phyloP scores from a whole-genome alignment of 1,284 basidiomycete species.

The Apiotrichum gamsii region DNA sequence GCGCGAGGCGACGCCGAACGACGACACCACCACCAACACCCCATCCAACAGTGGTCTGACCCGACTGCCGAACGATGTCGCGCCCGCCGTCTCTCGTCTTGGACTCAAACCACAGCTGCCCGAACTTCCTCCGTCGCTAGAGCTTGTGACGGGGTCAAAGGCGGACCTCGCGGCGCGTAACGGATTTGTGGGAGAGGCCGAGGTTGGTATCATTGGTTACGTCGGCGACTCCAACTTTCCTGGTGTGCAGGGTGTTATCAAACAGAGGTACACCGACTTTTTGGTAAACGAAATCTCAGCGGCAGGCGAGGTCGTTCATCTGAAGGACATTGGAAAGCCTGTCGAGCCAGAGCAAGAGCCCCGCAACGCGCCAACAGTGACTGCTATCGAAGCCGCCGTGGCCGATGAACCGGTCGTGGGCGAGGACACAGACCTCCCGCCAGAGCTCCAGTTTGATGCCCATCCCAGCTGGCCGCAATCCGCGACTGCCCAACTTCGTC shows the following conservation, averaged over 20 bases:
- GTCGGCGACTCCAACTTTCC: conserved; percentile 63
- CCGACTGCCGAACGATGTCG: conserved; percentile 4
- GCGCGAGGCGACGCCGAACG: not conserved
- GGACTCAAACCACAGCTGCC: conserved; percentile 35
- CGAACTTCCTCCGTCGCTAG: conserved; percentile 33
- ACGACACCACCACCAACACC: not conserved
- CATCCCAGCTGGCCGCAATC: conserved; percentile 59
- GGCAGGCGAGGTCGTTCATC: conserved; percentile 66
- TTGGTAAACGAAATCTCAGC: conserved; percentile 81
- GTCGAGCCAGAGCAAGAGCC: conserved; percentile 45
- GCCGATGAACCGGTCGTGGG: too few species aligned
- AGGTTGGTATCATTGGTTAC: conserved; percentile 89
- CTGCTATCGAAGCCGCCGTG: not conserved
- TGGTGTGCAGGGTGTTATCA: conserved; percentile 78
- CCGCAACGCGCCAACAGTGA: not conserved
- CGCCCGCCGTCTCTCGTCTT: conserved; percentile 31
- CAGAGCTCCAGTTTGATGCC: conserved; percentile 24
- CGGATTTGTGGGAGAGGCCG: conserved; percentile 60
- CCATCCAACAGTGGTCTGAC: not conserved
- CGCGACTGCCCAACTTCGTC: conserved; percentile 55
- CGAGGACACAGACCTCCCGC: conserved; percentile 15
- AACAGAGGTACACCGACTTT: conserved; percentile 94
- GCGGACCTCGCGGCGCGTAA: conserved; percentile 23
- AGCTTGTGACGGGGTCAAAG: conserved; percentile 30
- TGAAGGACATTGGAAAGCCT: conserved; percentile 64